Base-by-base conservation (phyloP, 2,329 filamentous ascomycete species). In the Aureobasidium melanogenum region DNA sequence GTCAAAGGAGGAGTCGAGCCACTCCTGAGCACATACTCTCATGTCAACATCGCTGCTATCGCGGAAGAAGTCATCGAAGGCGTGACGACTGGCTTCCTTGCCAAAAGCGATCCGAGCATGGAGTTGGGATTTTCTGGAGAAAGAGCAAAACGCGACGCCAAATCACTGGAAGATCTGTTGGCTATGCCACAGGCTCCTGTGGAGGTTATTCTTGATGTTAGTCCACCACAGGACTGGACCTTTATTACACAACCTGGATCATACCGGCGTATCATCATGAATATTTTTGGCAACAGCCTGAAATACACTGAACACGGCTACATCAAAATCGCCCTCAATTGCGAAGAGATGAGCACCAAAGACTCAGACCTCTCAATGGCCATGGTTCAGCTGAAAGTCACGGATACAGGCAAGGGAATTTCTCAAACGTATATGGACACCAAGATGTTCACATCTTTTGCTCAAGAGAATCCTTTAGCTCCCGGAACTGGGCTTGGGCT, bases 1-100 rank as follows among this genome's bases (percentile, higher is more conserved):
- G 50, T 61, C 41, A 47, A 55, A 24, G 51, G 51, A 17, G 60
- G 60, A 19, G 19, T 56, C 32, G 60, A 62, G 69, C 47, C 71
- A 63, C 22, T 62, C 64, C 46, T 74, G 62, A 63, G 68, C 59
- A 46, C 68, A 9, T 68, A 68, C n/a, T 64, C 67, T 10, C 55
- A 66, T 26, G 60, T 76, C 0, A 76, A 80, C 63, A 65, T 80
- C 1, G 73, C 73, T 10, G 68, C 75, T 4, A 64, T 82, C 12
- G 75, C 79, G 0, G 81, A 83, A 67, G 81, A 83, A 64, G 80
- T 82, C 0, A 75, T 79, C 14, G 80, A 82, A 63, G 80, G 79
- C 3, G 79, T 82, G 4, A 79, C 77, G 61, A 71, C 80, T 6
- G 81, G 81, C 0, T 79, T 82, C 38, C 70, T 1, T 76, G 77